Base-by-base conservation (phyloP, 345 rosid species). In the Excoecaria cochinchinensis region DNA sequence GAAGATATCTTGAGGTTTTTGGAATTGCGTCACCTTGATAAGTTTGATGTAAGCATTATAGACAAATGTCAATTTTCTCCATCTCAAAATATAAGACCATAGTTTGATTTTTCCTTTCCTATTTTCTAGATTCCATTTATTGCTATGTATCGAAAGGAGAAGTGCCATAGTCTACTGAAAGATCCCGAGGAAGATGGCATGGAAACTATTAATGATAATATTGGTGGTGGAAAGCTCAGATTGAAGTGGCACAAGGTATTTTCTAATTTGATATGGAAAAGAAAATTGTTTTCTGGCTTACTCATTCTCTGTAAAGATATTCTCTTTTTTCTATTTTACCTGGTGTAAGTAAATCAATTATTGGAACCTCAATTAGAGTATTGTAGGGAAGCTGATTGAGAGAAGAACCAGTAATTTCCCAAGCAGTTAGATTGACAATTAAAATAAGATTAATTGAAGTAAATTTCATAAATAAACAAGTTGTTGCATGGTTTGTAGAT, bases 241-340 rank as follows among this genome's bases (percentile, higher is more conserved):
- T 16, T 73, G 68, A 73, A 73, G 69, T 73, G 76, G 76, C 76
- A 73, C 17, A 50, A 73, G 76, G 70, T 63, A 63, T 42, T 12
- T 44, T 38, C 40, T 73, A 1, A 25, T 47, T 22, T 62, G 13
- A 3, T 11, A 47, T 1, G n/a, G 7, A 5, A 14, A 13, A 3
- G 31, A 61, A 5, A 8, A 61, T 11, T 3, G 66, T 31, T 13
- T 10, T 40, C 66, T 0, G 36, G 40, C 17, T 61, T 31, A 16
- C 39, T 13, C 66, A 1, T 9, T 62, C 44, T 62, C 5, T 13
- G 19, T 12, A 10, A 36, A 36, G 15, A 46, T 14, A 65, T 65
- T 8, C 8, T 42, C 9, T 19, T 40, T 5, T 62, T 39, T 31
- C 17, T 56, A 19, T 56, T 19, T 24, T 72, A 44, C 46, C 21